Percentiles rank a stretch among this genome's conserved stretches.
Evolutionary conservation across 768 basidiomycete genomes (phyloP).

Genomic region (Trametes sanguinea): DNA sequence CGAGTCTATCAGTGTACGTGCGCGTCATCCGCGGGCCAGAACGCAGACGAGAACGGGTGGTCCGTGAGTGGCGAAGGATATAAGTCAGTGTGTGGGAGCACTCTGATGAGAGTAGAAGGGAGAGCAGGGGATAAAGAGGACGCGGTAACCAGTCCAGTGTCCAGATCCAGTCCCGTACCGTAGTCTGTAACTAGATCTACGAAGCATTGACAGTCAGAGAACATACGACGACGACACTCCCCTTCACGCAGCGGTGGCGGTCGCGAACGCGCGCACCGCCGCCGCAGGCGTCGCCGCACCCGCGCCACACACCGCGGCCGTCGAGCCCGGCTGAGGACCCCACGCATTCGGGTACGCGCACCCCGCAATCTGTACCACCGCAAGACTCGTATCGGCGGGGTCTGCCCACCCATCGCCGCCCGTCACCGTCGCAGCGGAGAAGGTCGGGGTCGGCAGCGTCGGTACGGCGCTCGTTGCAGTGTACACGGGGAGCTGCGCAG

Average conservation of each 20-base stretch:
- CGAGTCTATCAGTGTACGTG: constrained; percentile 3
- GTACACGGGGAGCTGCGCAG: constrained; percentile 57
- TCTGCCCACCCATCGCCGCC: constrained; percentile 62
- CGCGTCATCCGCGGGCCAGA: constrained; percentile 5
- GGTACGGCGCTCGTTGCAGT: constrained; percentile 59
- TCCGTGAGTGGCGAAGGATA: background rate
- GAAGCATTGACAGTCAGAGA: background rate
- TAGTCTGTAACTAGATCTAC: background rate
- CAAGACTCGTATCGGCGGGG: constrained; percentile 48
- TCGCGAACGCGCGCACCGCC: constrained; percentile 4
- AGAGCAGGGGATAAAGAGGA: background rate
- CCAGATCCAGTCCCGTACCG: constrained; percentile 1
- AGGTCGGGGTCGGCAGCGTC: constrained; percentile 58
- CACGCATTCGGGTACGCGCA: constrained; percentile 69
- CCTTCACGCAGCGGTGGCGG: background rate
- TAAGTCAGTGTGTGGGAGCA: background rate
- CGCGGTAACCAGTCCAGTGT: background rate
- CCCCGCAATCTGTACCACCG: constrained; percentile 60
- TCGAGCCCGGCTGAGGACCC: constrained; percentile 25
- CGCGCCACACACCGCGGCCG: constrained; percentile 24
- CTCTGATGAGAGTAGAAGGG: background rate
- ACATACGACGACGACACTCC: background rate
- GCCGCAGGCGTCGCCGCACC: constrained; percentile 17
- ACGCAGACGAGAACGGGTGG: constrained; percentile 13
- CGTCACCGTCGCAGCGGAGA: constrained; percentile 42